Evolutionary conservation across 1,284 basidiomycete species (phyloP), one percentile per base, ranked within the genome.

Genomic region (Ustilago tritici): DNA sequence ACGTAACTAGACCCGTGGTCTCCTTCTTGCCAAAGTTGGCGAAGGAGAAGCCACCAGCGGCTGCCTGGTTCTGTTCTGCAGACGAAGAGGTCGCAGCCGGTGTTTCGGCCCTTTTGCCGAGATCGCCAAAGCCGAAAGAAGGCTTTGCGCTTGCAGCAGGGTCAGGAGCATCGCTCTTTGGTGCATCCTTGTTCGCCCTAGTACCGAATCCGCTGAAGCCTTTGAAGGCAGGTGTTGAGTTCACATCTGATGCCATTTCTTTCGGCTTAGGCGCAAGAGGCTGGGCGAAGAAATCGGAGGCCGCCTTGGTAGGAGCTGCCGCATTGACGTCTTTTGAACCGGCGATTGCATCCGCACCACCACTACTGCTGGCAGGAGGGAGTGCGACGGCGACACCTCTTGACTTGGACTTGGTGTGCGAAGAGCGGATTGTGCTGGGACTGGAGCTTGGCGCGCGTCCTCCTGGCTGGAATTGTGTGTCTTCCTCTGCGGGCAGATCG

Each of bases 391-490:
- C 77, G 5, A 55, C 43, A 23, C 59, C 58, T 23, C 60, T 63
- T 28, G 60, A 59, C 56, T 65, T 76, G 6, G 70, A n/a, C 47
- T 79, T 79, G 46, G 23, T 40, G 41, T 54, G 46, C 14, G 65
- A 56, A 17, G 50, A 41, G 31, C 71, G 68, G 11, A 63, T 61
- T 23, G 58, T 63, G 65, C 64, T 65, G 6, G 67, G 61, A 32
- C 70, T 65, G 9, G 66, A 65, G 49, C 73, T 76, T 5, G 73
- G 50, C 14, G 56, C 69, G 4, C 75, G 62, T 32, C 52, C 75
- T 50, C 75, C 75, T 19, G 75, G 75, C 43, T 70, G 70, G 70
- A 77, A 77, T 9, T 61, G 61, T 31, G 65, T 47, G n/a, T 73
- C 70, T 2, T 69, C 62, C 17, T 61, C 50, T 14, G 58, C 19